Base-by-base conservation (phyloP, 768 basidiomycete species). In the Lanmaoa pseudosensibilis region DNA sequence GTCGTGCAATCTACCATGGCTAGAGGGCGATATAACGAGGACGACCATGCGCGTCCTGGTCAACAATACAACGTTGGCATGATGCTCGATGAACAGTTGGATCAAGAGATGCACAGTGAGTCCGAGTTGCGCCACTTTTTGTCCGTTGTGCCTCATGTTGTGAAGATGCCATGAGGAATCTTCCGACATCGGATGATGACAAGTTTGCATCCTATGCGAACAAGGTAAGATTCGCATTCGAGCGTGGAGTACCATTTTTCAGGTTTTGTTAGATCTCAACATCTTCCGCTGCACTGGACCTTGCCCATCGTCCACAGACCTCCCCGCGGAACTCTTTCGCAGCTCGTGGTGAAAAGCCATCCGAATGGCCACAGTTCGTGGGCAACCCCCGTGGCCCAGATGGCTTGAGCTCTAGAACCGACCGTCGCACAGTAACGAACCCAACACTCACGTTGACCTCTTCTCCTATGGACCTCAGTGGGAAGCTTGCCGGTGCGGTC, bases 311-410 rank as follows among this genome's bases (percentile, higher is more conserved):
- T 34, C 87, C 91, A 5, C 92, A 92, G 69, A 88, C 88, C 7
- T 87, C 90, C 15, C 85, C 88, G 25, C 82, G 85, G 32, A 74
- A 81, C 47, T 83, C 83, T 46, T 84, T 84, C 57, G 68, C 78
- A 32, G 72, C 75, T 57, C 84, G 86, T 43, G 78, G 83, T 34
- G 87, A 87, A 67, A 88, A 86, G 69, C 80, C 90, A 10, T 93
- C 93, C 1, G 94, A 97, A 70, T 98, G 95, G 95, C 92, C 94
- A 33, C 92, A 94, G 70, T 97, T 94, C 73, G 77, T 83, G 45
- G 82, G 82, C 27, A 79, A 80, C 46, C 69, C 79, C 43, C 84
- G 88, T 64, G 81, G 77, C 30, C 83, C 84, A 34, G 90, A 92
- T 37, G 77, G 78, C 13, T 62, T 83, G 33, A 67, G 74, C 41